A percentile compares a stretch with the other conserved stretches of the same genome.
Conservation (phyloP, 192 early-diverging fungal species). For the Podila minutissima region DNA sequence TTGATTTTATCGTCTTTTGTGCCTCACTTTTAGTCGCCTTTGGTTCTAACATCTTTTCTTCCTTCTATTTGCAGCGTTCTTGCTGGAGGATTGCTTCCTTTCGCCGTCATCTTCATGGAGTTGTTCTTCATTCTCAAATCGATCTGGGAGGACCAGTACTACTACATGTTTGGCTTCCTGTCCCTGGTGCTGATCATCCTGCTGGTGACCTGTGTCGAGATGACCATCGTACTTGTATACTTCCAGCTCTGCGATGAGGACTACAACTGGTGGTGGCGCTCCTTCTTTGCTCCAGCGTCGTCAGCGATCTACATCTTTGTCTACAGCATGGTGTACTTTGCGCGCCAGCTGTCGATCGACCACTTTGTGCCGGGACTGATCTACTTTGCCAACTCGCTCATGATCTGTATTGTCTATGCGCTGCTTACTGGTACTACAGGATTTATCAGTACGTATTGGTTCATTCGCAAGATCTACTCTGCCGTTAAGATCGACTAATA, state of each 20-base stretch:
- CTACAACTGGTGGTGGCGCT: constrained; percentile 94
- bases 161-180: constrained; percentile 72
- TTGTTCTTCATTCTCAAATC: constrained; percentile 77
- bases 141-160: constrained; percentile 74
- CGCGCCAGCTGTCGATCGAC: constrained; percentile 67
- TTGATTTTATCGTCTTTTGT: background rate
- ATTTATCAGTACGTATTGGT: constrained; percentile 74
- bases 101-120: constrained; percentile 78
- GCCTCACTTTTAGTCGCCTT: background rate
- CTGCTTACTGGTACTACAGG: constrained; percentile 79
- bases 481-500: constrained; percentile 73
- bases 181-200: constrained; percentile 67
- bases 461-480: constrained; percentile 79
- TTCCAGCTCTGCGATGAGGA: constrained; percentile 74
- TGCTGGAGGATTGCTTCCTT: constrained; percentile 62
- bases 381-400: constrained; percentile 77
- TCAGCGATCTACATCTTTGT: constrained; percentile 83
- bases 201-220: constrained; percentile 65
- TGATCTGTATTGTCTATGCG: constrained; percentile 74
- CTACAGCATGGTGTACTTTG: constrained; percentile 81
- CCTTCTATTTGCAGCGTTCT: constrained; percentile 23
- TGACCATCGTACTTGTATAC: constrained; percentile 75
- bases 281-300: constrained; percentile 80
- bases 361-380: constrained; percentile 76
- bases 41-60: background rate